phyloP scores from a whole-genome alignment of 805 yeast genomes.

The Cyberlindnera veronae region DNA sequence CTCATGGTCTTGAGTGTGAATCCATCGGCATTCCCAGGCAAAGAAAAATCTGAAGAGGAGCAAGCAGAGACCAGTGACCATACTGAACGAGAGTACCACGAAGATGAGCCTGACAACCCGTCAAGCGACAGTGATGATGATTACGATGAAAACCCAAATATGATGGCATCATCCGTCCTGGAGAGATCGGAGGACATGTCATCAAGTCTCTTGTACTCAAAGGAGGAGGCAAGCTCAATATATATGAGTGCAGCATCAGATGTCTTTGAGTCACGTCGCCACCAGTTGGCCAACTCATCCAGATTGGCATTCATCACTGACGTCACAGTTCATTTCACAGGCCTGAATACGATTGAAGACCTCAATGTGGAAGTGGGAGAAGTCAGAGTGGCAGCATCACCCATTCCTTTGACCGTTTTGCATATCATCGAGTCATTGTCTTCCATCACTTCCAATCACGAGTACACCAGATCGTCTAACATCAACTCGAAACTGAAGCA shows the following conservation, averaged over 20 bases:
- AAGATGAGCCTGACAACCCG: slow-evolving; percentile 21
- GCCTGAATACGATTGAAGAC: slow-evolving; percentile 34
- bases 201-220: slow-evolving; percentile 62
- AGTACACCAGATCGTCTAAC: slow-evolving; percentile 11
- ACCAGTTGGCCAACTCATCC: slow-evolving; percentile 12
- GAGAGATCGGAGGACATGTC: slow-evolving; percentile 30
- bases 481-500: slow-evolving; percentile 7
- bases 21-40: slow-evolving; percentile 34
- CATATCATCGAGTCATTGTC: slow-evolving; percentile 28
- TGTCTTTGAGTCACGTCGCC: slow-evolving; percentile 30
- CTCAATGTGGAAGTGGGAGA: slow-evolving; percentile 34
- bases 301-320: slow-evolving; percentile 30
- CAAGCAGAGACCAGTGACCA: not conserved
- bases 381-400: slow-evolving; percentile 38
- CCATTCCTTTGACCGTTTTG: slow-evolving; percentile 28
- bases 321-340: slow-evolving; percentile 44
- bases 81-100: slow-evolving; percentile 18
- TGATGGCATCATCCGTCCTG: slow-evolving; percentile 31
- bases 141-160: slow-evolving; percentile 24
- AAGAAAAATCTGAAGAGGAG: not conserved
- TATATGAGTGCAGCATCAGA: slow-evolving; percentile 80
- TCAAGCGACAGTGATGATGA: slow-evolving; percentile 20
- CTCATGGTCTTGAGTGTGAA: slow-evolving; percentile 38
- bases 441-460: slow-evolving; percentile 10
- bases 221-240: slow-evolving; percentile 64